These are phyloP conservation scores for Eruca vesicaria DNA, from an alignment of 441 rosid genomes.

Conservation along the genomic window DNA sequence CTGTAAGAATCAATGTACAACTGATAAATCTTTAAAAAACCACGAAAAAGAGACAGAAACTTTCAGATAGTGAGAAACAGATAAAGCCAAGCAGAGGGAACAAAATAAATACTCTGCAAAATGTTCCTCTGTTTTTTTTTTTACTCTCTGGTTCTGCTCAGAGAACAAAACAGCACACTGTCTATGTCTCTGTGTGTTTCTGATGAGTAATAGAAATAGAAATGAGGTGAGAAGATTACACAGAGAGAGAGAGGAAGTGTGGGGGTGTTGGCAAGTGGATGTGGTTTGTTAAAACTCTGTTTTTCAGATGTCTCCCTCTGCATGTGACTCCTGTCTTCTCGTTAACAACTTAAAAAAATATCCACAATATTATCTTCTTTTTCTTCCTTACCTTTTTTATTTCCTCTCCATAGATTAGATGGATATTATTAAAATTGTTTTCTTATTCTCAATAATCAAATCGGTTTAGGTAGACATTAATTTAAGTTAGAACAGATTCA, in stretches of 20 bases:
- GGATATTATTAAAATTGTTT: not conserved
- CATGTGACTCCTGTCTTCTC: conserved; percentile 71
- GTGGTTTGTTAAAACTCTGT: conserved; percentile 43
- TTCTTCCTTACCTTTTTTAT: not conserved
- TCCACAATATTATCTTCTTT: conserved; percentile 10
- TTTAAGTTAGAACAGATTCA: not conserved
- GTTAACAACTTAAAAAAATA: conserved; percentile 20
- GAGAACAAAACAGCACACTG: conserved; percentile 26
- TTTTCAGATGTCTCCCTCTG: conserved; percentile 45
- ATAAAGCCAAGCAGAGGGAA: conserved; percentile 23
- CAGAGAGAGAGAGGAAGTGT: not conserved
- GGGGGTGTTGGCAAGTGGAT: conserved; percentile 31
- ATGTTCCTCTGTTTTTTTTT: conserved; percentile 14
- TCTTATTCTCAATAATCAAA: not conserved
- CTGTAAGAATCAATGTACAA: conserved; percentile 11
- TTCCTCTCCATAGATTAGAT: not conserved
- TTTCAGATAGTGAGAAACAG: conserved; percentile 2
- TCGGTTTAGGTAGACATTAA: not conserved
- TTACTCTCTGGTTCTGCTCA: conserved; percentile 16
- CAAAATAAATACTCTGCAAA: conserved; percentile 35
- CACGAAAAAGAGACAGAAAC: conserved; percentile 5
- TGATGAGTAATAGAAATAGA: conserved; percentile 2
- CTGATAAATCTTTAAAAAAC: conserved; percentile 10
- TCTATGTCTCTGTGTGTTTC: not conserved
- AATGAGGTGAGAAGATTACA: not conserved